Evolutionary conservation across 2,329 filamentous ascomycete genomes (phyloP).

Genomic region (Neonectria ditissima): DNA sequence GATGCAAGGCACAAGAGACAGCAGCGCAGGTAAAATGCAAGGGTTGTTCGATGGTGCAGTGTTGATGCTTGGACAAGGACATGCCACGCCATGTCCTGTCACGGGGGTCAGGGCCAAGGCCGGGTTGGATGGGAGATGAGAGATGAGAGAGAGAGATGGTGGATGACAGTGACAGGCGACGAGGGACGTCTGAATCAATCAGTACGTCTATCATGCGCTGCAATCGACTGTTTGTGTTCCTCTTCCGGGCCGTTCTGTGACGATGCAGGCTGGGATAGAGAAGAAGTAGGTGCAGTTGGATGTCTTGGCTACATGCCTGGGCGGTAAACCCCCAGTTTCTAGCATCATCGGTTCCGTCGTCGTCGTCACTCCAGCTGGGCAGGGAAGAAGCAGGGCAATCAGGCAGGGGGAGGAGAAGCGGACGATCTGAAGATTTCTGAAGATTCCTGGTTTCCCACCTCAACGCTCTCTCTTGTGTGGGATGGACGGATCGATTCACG

Average conservation of each 20-base stretch:
- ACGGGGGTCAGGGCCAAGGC: neutral
- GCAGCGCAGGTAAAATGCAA: neutral
- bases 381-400: conserved; percentile 1
- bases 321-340: neutral
- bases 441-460: neutral
- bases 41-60: neutral
- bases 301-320: neutral
- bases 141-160: conserved; percentile 10
- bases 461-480: neutral
- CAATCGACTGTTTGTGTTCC: no score
- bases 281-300: neutral
- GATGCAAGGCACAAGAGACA: neutral
- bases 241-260: no score
- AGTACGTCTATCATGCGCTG: no score
- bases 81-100: conserved; percentile 18
- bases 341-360: neutral
- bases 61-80: conserved; percentile 9
- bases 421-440: neutral
- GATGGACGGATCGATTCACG: neutral
- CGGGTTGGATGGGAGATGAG: conserved; percentile 1
- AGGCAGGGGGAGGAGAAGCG: neutral
- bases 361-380: neutral
- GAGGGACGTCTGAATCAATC: conserved; percentile 4
- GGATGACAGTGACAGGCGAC: neutral
- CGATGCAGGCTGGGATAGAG: no score